These are phyloP conservation scores for Smittium culicis DNA, from an alignment of 371 early-diverging fungal species.

Conservation along the genomic window DNA sequence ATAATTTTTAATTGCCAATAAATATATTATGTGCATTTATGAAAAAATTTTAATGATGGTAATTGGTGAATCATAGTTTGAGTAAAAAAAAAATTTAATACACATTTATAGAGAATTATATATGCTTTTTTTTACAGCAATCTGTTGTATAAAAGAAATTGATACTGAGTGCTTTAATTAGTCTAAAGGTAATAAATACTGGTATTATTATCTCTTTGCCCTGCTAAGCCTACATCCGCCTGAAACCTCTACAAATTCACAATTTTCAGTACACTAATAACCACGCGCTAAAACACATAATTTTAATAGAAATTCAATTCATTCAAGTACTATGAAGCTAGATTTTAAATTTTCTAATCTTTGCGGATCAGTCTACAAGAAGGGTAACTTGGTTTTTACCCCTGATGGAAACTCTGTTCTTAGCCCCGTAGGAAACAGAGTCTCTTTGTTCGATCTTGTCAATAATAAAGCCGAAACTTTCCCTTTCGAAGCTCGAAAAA, in stretches of 20 bases:
- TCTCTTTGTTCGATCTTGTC: slow-evolving; percentile 87
- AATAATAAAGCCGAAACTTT: slow-evolving; percentile 84
- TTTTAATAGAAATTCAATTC: too few species aligned
- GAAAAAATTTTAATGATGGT: too few species aligned
- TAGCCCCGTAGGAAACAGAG: slow-evolving; percentile 92
- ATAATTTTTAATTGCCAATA: too few species aligned
- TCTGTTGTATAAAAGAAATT: not conserved
- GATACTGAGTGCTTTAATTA: not conserved
- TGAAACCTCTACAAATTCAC: not conserved
- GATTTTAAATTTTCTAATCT: slow-evolving; percentile 66
- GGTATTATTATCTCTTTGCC: not conserved
- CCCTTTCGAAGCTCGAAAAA: slow-evolving; percentile 80
- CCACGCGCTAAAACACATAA: not conserved
- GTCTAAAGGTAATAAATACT: not conserved
- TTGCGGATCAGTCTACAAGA: slow-evolving; percentile 89
- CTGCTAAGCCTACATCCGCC: not conserved
- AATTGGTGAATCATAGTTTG: too few species aligned
- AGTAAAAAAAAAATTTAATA: too few species aligned
- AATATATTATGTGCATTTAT: too few species aligned
- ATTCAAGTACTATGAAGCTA: slow-evolving; percentile 28
- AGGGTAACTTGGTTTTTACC: slow-evolving; percentile 87
- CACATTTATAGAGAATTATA: not conserved
- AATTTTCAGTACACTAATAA: too few species aligned
- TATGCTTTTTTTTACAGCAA: not conserved
- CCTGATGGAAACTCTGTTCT: slow-evolving; percentile 87